Evolutionary conservation across 2,329 filamentous ascomycete species (phyloP).

Genomic region (Nothophaeocryptopus gaeumannii): DNA sequence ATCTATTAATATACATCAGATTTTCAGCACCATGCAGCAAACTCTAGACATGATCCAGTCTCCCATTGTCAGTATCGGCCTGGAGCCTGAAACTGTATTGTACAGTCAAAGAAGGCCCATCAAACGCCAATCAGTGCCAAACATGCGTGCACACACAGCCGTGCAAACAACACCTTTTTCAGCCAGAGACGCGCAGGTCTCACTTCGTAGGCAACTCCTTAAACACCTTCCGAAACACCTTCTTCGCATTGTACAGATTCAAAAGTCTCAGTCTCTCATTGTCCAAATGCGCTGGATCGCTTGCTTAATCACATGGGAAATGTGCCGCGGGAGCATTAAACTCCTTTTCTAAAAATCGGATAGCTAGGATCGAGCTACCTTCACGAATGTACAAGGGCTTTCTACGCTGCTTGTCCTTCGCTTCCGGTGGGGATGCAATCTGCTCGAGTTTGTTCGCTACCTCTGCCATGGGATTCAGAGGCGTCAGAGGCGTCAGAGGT

Average conservation of each 20-base stretch:
- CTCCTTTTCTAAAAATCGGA: slow-evolving; percentile 90
- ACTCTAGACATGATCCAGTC: too few species aligned
- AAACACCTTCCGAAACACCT: slow-evolving; percentile 88
- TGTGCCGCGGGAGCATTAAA: slow-evolving; percentile 89
- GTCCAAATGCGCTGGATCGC: slow-evolving; percentile 88
- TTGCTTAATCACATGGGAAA: slow-evolving; percentile 90
- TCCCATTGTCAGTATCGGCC: too few species aligned
- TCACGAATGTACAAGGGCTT: slow-evolving; percentile 91
- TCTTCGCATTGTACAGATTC: slow-evolving; percentile 86
- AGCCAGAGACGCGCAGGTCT: too few species aligned
- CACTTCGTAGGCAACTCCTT: slow-evolving; percentile 31
- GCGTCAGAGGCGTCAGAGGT: slow-evolving; percentile 27
- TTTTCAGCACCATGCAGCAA: too few species aligned
- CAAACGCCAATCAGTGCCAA: too few species aligned
- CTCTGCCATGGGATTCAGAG: slow-evolving; percentile 27
- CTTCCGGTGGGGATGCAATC: slow-evolving; percentile 37
- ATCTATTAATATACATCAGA: too few species aligned
- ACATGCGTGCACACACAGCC: too few species aligned
- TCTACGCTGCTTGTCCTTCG: slow-evolving; percentile 21
- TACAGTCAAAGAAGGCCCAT: too few species aligned
- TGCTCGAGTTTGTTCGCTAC: slow-evolving; percentile 23
- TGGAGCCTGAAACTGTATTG: too few species aligned
- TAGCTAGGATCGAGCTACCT: slow-evolving; percentile 91
- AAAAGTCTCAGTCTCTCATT: slow-evolving; percentile 87
- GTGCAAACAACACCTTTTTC: too few species aligned